Base-by-base conservation (phyloP, 2,329 filamentous ascomycete species). In the Phaeosphaeria sp. region DNA sequence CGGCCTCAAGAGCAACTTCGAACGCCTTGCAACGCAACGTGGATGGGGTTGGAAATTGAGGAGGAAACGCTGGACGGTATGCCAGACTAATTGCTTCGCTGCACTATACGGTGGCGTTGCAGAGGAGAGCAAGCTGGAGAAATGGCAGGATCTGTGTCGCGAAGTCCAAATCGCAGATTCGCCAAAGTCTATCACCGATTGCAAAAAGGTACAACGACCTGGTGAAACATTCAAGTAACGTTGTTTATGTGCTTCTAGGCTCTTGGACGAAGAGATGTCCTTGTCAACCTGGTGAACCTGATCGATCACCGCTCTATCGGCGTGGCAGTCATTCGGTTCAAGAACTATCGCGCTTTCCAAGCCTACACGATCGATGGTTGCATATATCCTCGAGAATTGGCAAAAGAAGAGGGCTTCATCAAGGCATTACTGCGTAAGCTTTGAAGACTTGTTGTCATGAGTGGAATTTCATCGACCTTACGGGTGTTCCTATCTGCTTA, bases 71-170 rank as follows among this genome's bases (percentile, higher is more conserved):
- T 53, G 50, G 50, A 46, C 25, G 20, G 23, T 46, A 22, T 53
- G 50, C 25, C 50, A 53, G 25, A 53, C 41, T 18, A n/a, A 27
- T 36, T 46, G 41, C 23, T 53, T 53, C 25, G 42, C 23, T 39
- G 25, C 42, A 21, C 42, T 53, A 4, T 53, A 46, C 39, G 50
- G 50, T 17, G 42, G 50, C 15, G 50, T 33, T 47, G 50, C 50
- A 5, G 50, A 53, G 17, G 18, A 46, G 25, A 41, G 36, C 22
- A 53, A 47, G 43, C 42, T 53, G 42, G 42, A 46, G 41, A 46
- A 47, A 33, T 53, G 50, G 50, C 50, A 53, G 23, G 50, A 53
- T 43, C 22, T 53, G 41, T 53, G 50, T 41, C 50, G 42, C 23
- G 50, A 53, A 22, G 42, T 53, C 11, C 42, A 39, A 6, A 39